phyloP scores from a whole-genome alignment of 345 rosid genomes.

The Carallia brachiata region DNA sequence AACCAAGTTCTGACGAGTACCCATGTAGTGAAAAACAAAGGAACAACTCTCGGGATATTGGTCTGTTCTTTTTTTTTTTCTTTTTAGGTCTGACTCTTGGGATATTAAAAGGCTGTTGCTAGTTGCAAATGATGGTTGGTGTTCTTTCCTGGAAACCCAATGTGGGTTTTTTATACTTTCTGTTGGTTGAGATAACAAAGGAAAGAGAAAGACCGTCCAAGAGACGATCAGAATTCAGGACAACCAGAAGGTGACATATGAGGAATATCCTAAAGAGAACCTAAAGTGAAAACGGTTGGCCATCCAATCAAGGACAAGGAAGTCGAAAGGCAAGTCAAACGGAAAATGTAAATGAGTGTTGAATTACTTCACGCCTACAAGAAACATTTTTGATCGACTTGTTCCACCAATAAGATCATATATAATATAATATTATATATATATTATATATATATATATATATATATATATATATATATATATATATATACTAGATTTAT shows the following conservation, averaged over 20 bases:
- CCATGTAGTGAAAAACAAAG: conserved; percentile 24
- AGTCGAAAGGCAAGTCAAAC: not conserved
- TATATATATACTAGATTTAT: too few species aligned
- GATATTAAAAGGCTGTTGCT: not conserved
- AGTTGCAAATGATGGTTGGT: not conserved
- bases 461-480: too few species aligned
- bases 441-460: too few species aligned
- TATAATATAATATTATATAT: too few species aligned
- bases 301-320: conserved; percentile 14
- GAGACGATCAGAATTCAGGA: not conserved
- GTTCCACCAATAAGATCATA: too few species aligned
- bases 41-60: not conserved
- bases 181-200: conserved; percentile 31
- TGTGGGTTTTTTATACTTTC: not conserved
- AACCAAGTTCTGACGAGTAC: conserved; percentile 18
- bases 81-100: too few species aligned
- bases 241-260: not conserved
- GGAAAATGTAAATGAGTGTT: too few species aligned
- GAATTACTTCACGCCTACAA: too few species aligned
- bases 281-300: conserved; percentile 4
- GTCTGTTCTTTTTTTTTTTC: too few species aligned
- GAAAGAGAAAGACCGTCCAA: not conserved
- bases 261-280: conserved; percentile 2
- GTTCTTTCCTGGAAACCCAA: not conserved
- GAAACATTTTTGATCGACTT: too few species aligned